phyloP scores from a whole-genome alignment of 805 yeast genomes.

The Candida ascalaphidarum region DNA sequence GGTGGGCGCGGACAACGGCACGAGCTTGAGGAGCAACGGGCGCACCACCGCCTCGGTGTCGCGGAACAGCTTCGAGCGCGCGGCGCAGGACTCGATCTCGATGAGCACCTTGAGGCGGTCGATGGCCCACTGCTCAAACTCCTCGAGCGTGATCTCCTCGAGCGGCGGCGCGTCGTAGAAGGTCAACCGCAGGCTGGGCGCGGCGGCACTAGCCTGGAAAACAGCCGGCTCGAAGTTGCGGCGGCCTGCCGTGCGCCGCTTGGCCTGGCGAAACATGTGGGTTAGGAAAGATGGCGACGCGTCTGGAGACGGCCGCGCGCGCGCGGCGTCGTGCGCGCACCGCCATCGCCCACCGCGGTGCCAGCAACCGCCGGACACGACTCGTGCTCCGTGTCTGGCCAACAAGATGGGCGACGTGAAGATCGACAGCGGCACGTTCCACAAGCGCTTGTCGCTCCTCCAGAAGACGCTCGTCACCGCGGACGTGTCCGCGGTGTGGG shows the following conservation, averaged over 20 bases:
- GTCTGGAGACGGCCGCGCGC: background rate
- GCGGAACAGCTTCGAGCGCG: conserved; percentile 52
- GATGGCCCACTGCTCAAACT: conserved; percentile 93
- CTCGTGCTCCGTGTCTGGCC: background rate
- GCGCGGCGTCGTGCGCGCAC: background rate
- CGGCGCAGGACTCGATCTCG: conserved; percentile 71
- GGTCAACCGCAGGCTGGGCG: conserved; percentile 56
- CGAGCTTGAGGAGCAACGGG: conserved; percentile 52
- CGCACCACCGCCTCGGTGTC: conserved; percentile 61
- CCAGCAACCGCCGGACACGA: background rate
- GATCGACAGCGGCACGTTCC: conserved; percentile 45
- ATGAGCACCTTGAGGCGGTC: conserved; percentile 78
- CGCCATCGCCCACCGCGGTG: background rate
- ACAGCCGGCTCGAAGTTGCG: conserved; percentile 45
- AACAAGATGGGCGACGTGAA: conserved; percentile 47
- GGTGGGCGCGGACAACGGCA: conserved; percentile 50
- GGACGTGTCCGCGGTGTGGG: conserved; percentile 28
- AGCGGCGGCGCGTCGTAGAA: conserved; percentile 73
- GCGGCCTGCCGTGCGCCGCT: conserved; percentile 67
- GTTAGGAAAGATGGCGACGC: conserved; percentile 1
- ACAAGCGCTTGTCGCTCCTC: conserved; percentile 38
- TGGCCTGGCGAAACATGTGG: conserved; percentile 68
- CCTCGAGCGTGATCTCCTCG: conserved; percentile 82
- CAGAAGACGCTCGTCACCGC: conserved; percentile 24
- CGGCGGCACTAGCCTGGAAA: conserved; percentile 16